A percentile compares a stretch with the other conserved stretches of the same genome.
phyloP scores from a whole-genome alignment of 2,329 filamentous ascomycete species.

The Amylocarpus encephaloides region DNA sequence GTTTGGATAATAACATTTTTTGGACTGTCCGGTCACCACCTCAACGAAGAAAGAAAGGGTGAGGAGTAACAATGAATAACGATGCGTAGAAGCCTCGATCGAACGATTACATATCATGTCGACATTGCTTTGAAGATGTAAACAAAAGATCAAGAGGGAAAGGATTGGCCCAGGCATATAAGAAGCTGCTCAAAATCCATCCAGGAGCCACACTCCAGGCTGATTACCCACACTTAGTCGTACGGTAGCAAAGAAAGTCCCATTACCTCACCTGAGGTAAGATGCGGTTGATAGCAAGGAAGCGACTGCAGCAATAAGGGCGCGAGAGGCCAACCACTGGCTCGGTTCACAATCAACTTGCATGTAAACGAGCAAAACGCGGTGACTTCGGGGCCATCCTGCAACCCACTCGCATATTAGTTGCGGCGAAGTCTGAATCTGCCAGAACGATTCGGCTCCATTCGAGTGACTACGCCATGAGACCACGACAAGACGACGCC shows the following conservation, averaged over 20 bases:
- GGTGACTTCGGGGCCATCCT: neutral
- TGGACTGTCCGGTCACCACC: neutral
- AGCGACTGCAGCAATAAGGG: neutral
- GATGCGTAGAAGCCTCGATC: neutral
- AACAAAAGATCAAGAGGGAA: neutral
- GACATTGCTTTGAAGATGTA: neutral
- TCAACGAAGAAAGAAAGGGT: neutral
- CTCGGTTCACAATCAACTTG: neutral
- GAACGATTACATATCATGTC: conserved; percentile 6
- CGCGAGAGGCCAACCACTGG: neutral
- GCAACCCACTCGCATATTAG: neutral
- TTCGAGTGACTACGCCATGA: neutral
- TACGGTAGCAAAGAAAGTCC: neutral
- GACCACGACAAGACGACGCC: neutral
- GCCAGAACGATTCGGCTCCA: neutral
- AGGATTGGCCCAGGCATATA: neutral
- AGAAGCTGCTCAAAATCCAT: neutral
- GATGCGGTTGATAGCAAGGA: conserved; percentile 6
- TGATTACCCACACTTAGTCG: neutral
- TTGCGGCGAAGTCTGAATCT: neutral
- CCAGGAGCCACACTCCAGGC: neutral
- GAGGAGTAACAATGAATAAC: neutral
- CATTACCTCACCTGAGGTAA: conserved; percentile 5
- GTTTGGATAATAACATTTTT: conserved; percentile 2
- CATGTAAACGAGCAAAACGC: neutral